Base-by-base conservation (phyloP, 2,329 filamentous ascomycete genomes). In the Aspergillus luchuensis region DNA sequence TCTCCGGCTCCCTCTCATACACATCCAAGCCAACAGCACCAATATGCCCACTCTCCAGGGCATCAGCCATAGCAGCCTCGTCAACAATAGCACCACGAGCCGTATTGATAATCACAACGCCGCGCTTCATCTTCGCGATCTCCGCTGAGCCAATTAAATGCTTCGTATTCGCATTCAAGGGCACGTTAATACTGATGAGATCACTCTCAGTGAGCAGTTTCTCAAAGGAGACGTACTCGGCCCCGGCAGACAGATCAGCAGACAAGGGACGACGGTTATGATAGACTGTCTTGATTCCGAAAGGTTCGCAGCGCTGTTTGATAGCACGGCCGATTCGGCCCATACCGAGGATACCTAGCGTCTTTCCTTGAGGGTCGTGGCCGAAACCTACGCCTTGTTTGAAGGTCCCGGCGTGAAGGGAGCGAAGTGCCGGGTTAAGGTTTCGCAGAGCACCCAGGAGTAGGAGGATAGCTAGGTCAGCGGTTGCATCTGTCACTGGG, bases 401-500 rank as follows among this genome's bases (percentile, higher is more conserved):
- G 25, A 49, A 54, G 33, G 19, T 11, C 15, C 25, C 13, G 2
- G 45, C 39, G 17, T 13, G 11, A 1, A 36, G n/a, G 25, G 38
- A 17, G 13, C 17, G 11, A 11, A 58, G 5, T 3, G 39, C 19
- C 1, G 25, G 25, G 15, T 25, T 54, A 4, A 17, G 25, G 7
- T 88, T 86, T 52, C 90, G 82, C 58, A 93, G 79, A 17, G 89
- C 87, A 17, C 90, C 90, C 48, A 94, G 79, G 61, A 92, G 85
- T 4, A 93, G 82, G 72, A 90, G 93, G 63, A 93, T 85, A 64
- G 84, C 87, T 7, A 86, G 81, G 75, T 93, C 90, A 59, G 90
- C 91, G 0, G 91, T 93, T 33, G 89, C 85, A 72, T 92, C 89
- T 72, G 92, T 87, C 30, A 91, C 89, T 21, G 88, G 87, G 0